Evolutionary conservation across 257 asterid species (phyloP).

Genomic region (Vinca minor): DNA sequence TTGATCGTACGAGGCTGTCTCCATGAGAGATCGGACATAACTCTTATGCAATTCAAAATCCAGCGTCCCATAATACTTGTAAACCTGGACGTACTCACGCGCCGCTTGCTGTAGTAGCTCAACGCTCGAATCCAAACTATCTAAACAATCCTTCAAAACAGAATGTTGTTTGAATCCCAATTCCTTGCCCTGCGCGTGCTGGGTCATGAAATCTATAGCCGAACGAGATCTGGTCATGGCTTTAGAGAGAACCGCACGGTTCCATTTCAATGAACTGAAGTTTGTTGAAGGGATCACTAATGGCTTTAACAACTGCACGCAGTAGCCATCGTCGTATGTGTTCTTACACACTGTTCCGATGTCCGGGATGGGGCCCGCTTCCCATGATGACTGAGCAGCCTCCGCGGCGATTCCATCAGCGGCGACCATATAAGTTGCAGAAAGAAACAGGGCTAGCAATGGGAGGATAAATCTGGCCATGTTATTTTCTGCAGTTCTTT

Average conservation of each 20-base stretch:
- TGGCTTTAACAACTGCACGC: slow-evolving; percentile 9
- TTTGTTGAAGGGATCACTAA: background rate
- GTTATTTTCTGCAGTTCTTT: background rate
- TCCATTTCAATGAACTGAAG: slow-evolving; percentile 11
- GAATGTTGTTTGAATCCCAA: background rate
- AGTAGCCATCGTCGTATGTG: background rate
- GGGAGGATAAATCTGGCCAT: slow-evolving; percentile 5
- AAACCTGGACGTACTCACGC: slow-evolving; percentile 6
- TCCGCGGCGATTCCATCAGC: background rate
- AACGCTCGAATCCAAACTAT: background rate
- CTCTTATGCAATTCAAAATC: slow-evolving; percentile 4
- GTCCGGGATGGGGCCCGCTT: too few species aligned
- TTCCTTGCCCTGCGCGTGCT: background rate
- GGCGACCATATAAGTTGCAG: slow-evolving; percentile 3
- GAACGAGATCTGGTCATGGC: slow-evolving; percentile 13
- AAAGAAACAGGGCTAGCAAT: slow-evolving; percentile 9
- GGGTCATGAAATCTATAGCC: slow-evolving; percentile 8
- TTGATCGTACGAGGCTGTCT: slow-evolving; percentile 3
- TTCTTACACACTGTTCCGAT: slow-evolving; percentile 8
- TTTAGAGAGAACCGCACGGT: slow-evolving; percentile 14
- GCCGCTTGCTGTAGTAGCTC: slow-evolving; percentile 15
- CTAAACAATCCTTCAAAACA: slow-evolving; percentile 1
- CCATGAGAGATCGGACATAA: slow-evolving; percentile 11
- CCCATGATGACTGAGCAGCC: too few species aligned
- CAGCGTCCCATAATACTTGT: background rate